These are phyloP conservation scores for Aspergillus brasiliensis DNA, from an alignment of 2,329 filamentous ascomycete species.

Conservation along the genomic window DNA sequence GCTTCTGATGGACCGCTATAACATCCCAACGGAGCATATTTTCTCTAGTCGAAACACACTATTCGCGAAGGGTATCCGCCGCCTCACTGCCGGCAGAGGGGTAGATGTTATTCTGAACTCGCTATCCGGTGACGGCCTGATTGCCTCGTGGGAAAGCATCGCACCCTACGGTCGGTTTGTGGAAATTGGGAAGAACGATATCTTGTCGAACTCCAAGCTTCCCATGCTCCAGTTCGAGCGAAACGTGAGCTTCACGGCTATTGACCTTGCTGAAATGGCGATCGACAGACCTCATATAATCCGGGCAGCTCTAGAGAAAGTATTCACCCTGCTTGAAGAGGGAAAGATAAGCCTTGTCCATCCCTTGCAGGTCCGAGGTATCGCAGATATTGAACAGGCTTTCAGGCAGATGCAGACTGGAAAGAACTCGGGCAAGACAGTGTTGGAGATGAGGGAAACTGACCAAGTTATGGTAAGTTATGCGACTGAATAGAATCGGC, in stretches of 20 bases:
- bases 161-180: slow-evolving; percentile 30
- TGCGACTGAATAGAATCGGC: not conserved
- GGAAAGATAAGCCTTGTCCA: slow-evolving; percentile 30
- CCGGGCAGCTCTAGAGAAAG: not conserved
- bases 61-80: slow-evolving; percentile 24
- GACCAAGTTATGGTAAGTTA: slow-evolving; percentile 10
- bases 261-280: slow-evolving; percentile 9
- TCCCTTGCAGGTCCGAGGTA: slow-evolving; percentile 30
- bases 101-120: slow-evolving; percentile 32
- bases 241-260: slow-evolving; percentile 11
- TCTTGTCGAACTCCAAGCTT: slow-evolving; percentile 11
- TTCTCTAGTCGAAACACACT: slow-evolving; percentile 29
- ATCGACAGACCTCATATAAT: slow-evolving; percentile 4
- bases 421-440: slow-evolving; percentile 44
- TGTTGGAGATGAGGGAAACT: slow-evolving; percentile 19
- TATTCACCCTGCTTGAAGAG: slow-evolving; percentile 6
- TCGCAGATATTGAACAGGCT: slow-evolving; percentile 30
- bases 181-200: slow-evolving; percentile 15
- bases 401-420: slow-evolving; percentile 37
- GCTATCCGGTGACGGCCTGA: slow-evolving; percentile 27
- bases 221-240: slow-evolving; percentile 13
- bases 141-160: slow-evolving; percentile 31
- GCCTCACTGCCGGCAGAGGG: slow-evolving; percentile 21
- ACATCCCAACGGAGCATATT: slow-evolving; percentile 25
- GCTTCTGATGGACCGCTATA: slow-evolving; percentile 25